Conservation (phyloP, 2,329 filamentous ascomycete genomes). For the Botryotinia convoluta region DNA sequence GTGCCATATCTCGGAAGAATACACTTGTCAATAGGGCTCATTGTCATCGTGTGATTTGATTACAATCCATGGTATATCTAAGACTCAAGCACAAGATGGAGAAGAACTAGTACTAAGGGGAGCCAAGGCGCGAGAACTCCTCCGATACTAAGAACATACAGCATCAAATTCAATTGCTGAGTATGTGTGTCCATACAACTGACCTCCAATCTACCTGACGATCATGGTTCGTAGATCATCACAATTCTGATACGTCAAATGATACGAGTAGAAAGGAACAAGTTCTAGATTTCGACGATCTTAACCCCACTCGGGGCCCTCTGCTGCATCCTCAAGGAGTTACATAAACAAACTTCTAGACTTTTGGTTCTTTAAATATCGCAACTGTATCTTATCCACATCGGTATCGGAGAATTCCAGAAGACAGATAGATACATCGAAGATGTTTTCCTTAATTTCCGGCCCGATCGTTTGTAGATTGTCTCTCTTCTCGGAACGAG, state of each 20-base stretch:
- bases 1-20: no score
- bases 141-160: background rate
- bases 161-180: background rate
- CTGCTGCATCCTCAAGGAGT: background rate
- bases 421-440: background rate
- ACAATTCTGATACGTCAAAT: background rate
- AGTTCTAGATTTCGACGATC: background rate
- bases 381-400: background rate
- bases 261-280: background rate
- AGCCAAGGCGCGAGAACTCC: background rate
- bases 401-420: background rate
- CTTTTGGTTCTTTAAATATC: background rate
- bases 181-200: background rate
- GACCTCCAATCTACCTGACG: background rate
- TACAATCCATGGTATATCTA: background rate
- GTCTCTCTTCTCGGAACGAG: background rate
- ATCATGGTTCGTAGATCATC: conserved; percentile 3
- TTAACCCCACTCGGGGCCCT: background rate
- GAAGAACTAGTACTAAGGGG: background rate
- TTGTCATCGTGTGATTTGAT: background rate
- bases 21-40: no score
- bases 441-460: background rate
- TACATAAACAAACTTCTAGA: background rate
- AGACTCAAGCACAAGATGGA: background rate
- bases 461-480: background rate